Conservation (phyloP, 2,329 filamentous ascomycete genomes). For the Clonostachys solani region DNA sequence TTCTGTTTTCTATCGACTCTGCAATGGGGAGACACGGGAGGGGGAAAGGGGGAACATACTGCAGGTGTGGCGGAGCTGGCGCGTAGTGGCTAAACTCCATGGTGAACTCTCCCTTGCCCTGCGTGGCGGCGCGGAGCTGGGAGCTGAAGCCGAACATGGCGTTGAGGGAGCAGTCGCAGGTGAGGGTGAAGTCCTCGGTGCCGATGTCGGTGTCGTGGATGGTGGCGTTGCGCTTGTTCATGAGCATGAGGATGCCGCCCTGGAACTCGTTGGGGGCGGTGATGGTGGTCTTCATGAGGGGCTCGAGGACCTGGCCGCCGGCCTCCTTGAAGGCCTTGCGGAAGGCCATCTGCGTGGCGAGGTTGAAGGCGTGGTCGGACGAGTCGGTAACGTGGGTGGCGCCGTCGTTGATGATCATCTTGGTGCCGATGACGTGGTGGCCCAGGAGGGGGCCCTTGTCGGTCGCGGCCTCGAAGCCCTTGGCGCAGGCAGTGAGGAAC, state of each 20-base stretch:
- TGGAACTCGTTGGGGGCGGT: constrained; percentile 97
- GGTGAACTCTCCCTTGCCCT: constrained; percentile 96
- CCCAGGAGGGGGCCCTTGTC: constrained; percentile 87
- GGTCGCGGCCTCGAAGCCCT: constrained; percentile 83
- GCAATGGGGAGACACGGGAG: no score
- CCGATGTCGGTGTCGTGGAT: constrained; percentile 96
- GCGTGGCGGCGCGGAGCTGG: constrained; percentile 85
- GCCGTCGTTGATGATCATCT: constrained; percentile 93
- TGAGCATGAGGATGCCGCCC: constrained; percentile 85
- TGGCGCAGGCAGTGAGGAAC: constrained; percentile 89
- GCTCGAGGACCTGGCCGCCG: constrained; percentile 82
- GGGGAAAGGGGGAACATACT: constrained; percentile 52
- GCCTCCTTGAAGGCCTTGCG: constrained; percentile 84
- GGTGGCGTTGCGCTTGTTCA: constrained; percentile 95
- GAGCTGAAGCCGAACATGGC: constrained; percentile 97
- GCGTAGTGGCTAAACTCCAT: constrained; percentile 99
- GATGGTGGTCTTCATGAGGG: constrained; percentile 96
- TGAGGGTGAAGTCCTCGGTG: constrained; percentile 87
- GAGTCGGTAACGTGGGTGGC: constrained; percentile 98
- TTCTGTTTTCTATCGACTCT: no score
- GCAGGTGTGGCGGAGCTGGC: constrained; percentile 79
- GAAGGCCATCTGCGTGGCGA: constrained; percentile 94
- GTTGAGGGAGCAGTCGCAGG: constrained; percentile 89
- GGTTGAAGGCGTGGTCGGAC: constrained; percentile 92
- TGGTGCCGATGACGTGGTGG: constrained; percentile 84